These are phyloP conservation scores for Cucurbita moschata DNA, from an alignment of 306 rosid species.

Conservation along the genomic window DNA sequence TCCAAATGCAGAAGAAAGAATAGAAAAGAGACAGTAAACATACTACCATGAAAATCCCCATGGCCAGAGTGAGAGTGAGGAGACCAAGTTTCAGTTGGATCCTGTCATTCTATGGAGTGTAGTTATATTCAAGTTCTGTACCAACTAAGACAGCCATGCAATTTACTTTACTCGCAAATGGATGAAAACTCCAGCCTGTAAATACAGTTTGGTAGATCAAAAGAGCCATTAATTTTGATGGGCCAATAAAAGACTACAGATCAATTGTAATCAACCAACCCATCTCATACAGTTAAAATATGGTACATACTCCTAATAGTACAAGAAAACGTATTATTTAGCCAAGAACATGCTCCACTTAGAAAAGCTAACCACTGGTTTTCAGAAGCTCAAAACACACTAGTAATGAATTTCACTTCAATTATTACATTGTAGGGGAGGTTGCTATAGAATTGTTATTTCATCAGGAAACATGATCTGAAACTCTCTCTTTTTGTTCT, in stretches of 20 bases:
- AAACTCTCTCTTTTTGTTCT: neutral
- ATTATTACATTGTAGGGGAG: neutral
- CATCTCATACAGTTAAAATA: neutral
- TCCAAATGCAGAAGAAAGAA: slow-evolving; percentile 17
- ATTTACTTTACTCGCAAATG: neutral
- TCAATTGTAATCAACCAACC: neutral
- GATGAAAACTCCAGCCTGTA: slow-evolving; percentile 6
- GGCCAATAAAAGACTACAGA: slow-evolving; percentile 1
- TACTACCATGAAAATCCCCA: slow-evolving; percentile 23
- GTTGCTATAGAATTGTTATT: neutral
- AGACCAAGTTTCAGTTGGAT: neutral
- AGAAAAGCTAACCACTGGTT: neutral
- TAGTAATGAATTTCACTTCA: neutral
- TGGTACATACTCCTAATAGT: neutral
- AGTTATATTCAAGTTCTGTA: neutral
- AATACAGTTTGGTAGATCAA: slow-evolving; percentile 3
- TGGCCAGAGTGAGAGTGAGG: slow-evolving; percentile 4
- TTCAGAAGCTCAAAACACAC: neutral
- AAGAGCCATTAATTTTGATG: neutral
- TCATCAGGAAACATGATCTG: neutral
- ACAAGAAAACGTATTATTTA: neutral
- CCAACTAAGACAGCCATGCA: neutral
- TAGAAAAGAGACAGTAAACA: slow-evolving; percentile 19
- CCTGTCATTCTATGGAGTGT: neutral
- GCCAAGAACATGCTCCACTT: neutral